Evolutionary conservation across 805 yeast genomes (phyloP), one percentile per base, ranked within the genome.

Genomic region (Candida loeiensis): DNA sequence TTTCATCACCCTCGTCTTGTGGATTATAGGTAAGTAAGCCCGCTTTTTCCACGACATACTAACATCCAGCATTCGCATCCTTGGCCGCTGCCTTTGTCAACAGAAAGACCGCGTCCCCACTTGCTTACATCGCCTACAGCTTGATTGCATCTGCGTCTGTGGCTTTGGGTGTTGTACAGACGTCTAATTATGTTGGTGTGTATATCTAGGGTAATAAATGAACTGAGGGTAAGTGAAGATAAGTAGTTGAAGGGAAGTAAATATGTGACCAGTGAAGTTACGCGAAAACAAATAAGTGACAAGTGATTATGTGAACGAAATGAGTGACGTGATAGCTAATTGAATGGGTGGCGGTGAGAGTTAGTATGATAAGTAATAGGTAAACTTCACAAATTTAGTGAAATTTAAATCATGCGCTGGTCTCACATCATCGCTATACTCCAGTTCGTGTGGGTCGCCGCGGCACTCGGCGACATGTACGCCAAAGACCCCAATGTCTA

Each of bases 141-240:
- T 29, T 56, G 14, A 48, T 66, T 40, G 71, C 73, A 7, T 63
- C 71, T 12, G 33, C 60, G 11, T 53, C 72, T 14, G 55, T 69
- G 37, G 73, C 70, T 1, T 55, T 62, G 38, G 61, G 67, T 7
- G 49, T 66, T 2, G 49, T 68, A n/a, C 58, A 59, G 46, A 54
- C 64, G 9, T 58, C 71, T 41, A 69, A 69, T 51, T 64, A 52
- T 45, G 67, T 69, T 31, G 74, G 74, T 15, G 74, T 69, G 2
- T 68, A 69, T 45, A 62, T 68, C 39, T 69, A 52, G 45, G n/a
- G n/a, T 6, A 5, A 25, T 4, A 11, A 25, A 6, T 21, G 9
- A 6, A 9, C 8, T n/a, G n/a, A n/a, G n/a, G n/a, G n/a, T n/a
- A n/a, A n/a, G n/a, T n/a, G 24, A 21, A 21, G 24, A 21, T 6